Conservation (phyloP, 202 grass and related monocot species). For the Tripidium arundinaceum region DNA sequence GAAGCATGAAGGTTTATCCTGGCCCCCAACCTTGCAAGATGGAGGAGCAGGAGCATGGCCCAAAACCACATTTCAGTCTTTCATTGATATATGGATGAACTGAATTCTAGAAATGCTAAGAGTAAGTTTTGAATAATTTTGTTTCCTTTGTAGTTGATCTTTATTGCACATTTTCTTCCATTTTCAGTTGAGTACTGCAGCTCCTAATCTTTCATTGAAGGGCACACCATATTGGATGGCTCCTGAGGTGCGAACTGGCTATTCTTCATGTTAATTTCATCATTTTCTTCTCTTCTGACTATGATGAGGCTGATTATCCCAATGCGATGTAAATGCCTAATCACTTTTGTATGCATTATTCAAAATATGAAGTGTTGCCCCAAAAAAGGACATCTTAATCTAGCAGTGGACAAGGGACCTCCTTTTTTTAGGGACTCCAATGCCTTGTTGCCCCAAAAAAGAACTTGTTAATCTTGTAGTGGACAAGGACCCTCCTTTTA, state of each 20-base stretch:
- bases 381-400: slow-evolving; percentile 16
- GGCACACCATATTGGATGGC: slow-evolving; percentile 98
- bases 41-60: neutral
- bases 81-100: neutral
- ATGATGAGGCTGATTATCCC: slow-evolving; percentile 12
- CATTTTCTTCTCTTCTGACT: neutral
- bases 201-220: slow-evolving; percentile 78
- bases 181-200: slow-evolving; percentile 70
- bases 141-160: slow-evolving; percentile 19
- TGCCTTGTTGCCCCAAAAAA: neutral
- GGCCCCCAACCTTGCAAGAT: neutral
- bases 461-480: neutral
- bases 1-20: too few species aligned
- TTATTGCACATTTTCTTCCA: neutral
- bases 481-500: neutral
- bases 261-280: slow-evolving; percentile 14
- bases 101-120: neutral
- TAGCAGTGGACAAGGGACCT: neutral
- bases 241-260: slow-evolving; percentile 60
- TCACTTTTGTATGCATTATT: neutral
- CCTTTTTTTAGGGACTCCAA: neutral
- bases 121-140: neutral
- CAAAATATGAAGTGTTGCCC: neutral
- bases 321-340: slow-evolving; percentile 1
- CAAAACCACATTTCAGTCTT: neutral